A percentile compares a stretch with the other conserved stretches of the same genome.
phyloP scores from a whole-genome alignment of 176 grass and related monocot genomes.

The Carex littledalei region DNA sequence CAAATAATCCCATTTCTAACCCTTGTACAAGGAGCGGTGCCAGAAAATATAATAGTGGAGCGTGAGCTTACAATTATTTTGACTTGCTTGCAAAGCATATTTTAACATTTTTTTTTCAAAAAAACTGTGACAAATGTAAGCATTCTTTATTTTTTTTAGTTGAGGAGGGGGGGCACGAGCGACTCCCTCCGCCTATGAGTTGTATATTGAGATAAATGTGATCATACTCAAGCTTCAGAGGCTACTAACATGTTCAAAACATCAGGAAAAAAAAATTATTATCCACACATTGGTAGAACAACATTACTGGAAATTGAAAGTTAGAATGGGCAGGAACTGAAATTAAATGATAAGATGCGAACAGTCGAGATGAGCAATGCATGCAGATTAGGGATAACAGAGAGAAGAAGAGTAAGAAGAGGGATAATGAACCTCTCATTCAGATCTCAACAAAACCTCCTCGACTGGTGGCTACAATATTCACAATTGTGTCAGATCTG shows the following conservation, averaged over 20 bases:
- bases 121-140: neutral
- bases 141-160: neutral
- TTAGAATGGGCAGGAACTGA: neutral
- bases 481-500: neutral
- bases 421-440: slow-evolving; percentile 5
- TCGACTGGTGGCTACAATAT: neutral
- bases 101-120: neutral
- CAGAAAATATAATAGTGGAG: neutral
- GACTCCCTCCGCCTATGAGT: neutral
- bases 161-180: neutral
- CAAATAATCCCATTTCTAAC: neutral
- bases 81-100: neutral
- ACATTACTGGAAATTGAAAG: neutral
- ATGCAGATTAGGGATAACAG: neutral
- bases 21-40: neutral
- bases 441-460: slow-evolving; percentile 10
- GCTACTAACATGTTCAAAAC: neutral
- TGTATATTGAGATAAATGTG: neutral
- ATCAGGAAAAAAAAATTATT: neutral
- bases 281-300: neutral
- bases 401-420: neutral
- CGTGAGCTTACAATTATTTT: neutral
- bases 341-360: neutral
- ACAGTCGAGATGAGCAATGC: neutral
- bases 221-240: neutral